A percentile compares a stretch with the other conserved stretches of the same genome.
Evolutionary conservation across 1,139 yeast species (phyloP).

Genomic region (Yamadazyma mexicana): DNA sequence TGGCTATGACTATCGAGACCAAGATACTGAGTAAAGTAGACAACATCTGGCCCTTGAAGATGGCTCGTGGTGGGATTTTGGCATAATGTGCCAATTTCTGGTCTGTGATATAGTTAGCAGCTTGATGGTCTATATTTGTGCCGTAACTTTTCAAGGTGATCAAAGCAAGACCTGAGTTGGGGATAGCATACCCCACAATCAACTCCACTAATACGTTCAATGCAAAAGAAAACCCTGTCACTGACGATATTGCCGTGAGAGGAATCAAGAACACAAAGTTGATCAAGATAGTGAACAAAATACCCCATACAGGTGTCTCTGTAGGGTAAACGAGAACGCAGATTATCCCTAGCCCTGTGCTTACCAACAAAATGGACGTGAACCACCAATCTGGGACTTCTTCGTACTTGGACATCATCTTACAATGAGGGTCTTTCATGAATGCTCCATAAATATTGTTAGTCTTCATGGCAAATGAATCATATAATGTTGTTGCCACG

Average conservation of each 20-base stretch:
- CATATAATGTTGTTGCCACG: conserved; percentile 33
- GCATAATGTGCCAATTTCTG: conserved; percentile 64
- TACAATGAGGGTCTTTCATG: conserved; percentile 54
- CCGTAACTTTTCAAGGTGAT: conserved; percentile 62
- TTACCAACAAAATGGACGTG: conserved; percentile 40
- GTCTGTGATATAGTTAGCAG: conserved; percentile 55
- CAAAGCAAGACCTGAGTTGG: conserved; percentile 62
- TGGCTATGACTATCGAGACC: conserved; percentile 50
- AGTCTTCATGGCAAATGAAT: conserved; percentile 29
- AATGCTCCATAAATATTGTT: conserved; percentile 50
- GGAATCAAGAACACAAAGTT: conserved; percentile 58
- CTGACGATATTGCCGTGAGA: conserved; percentile 47
- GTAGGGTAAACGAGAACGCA: conserved; percentile 46
- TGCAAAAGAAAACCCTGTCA: conserved; percentile 54
- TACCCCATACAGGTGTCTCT: conserved; percentile 56
- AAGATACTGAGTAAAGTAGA: conserved; percentile 40
- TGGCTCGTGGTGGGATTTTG: conserved; percentile 58
- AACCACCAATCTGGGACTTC: conserved; percentile 71
- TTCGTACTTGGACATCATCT: conserved; percentile 52
- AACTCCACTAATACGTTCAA: conserved; percentile 61
- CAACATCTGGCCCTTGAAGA: conserved; percentile 59
- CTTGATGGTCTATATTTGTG: conserved; percentile 59
- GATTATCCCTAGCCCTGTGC: conserved; percentile 48
- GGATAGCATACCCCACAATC: conserved; percentile 61
- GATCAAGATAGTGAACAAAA: conserved; percentile 54